Conservation (phyloP, 2,329 filamentous ascomycete genomes). For the Aspergillaceae sp. region DNA sequence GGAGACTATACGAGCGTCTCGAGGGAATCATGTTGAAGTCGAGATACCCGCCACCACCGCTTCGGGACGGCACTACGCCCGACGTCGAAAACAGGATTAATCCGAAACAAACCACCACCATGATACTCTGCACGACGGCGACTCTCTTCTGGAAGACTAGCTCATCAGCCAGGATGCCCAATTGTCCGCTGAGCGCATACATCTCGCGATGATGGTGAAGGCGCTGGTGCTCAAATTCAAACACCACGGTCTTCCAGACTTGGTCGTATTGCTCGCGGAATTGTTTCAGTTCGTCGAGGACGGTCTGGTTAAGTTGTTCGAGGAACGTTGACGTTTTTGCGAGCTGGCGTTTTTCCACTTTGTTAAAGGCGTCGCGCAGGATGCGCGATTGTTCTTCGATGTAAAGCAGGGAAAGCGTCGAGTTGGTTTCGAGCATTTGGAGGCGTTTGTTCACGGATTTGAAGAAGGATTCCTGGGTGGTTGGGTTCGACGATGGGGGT, state of each 20-base stretch:
- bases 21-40: constrained; percentile 20
- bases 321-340: constrained; percentile 76
- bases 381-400: constrained; percentile 94
- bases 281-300: constrained; percentile 67
- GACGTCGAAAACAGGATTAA: constrained; percentile 66
- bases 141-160: constrained; percentile 77
- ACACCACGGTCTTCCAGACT: constrained; percentile 90
- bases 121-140: constrained; percentile 80
- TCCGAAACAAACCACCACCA: constrained; percentile 77
- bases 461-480: constrained; percentile 96
- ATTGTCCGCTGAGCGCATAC: constrained; percentile 66
- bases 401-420: constrained; percentile 85
- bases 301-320: constrained; percentile 75
- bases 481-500: constrained; percentile 55
- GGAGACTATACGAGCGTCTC: neutral
- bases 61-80: constrained; percentile 3
- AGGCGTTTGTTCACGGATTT: constrained; percentile 91
- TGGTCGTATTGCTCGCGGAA: constrained; percentile 87
- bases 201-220: constrained; percentile 78
- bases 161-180: constrained; percentile 89
- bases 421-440: constrained; percentile 83
- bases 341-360: constrained; percentile 79
- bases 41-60: constrained; percentile 36
- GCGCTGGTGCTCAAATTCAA: constrained; percentile 80
- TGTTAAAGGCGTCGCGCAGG: constrained; percentile 74